A percentile compares a stretch with the other conserved stretches of the same genome.
Conservation (phyloP, 306 rosid genomes). For the Ochetophila trinervis region DNA sequence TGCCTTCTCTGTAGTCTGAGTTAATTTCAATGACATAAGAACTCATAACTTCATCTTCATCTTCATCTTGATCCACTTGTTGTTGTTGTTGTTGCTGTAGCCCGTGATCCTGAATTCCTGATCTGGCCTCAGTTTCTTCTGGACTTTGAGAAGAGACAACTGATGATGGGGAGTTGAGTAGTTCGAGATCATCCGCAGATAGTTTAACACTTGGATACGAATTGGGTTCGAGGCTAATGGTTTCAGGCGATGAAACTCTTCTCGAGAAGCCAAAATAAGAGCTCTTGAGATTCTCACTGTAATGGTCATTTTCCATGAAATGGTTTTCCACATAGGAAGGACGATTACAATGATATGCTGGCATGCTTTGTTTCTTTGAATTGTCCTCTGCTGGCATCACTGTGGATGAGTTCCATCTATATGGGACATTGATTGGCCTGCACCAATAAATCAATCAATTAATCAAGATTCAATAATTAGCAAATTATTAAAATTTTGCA, state of each 20-base stretch:
- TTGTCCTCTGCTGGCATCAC: constrained; percentile 45
- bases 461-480: not conserved
- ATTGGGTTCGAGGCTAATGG: constrained; percentile 45
- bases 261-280: constrained; percentile 52
- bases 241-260: constrained; percentile 72
- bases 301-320: constrained; percentile 37
- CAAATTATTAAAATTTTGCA: too few species aligned
- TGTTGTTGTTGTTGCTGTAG: constrained; percentile 34
- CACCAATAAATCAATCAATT: constrained; percentile 1
- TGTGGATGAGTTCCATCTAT: constrained; percentile 58
- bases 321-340: constrained; percentile 38
- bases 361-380: constrained; percentile 40
- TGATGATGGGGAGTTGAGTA: constrained; percentile 62
- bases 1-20: constrained; percentile 52
- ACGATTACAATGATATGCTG: constrained; percentile 32
- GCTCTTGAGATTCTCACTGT: constrained; percentile 38
- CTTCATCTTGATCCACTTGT: constrained; percentile 1
- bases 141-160: constrained; percentile 63
- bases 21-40: constrained; percentile 86
- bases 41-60: constrained; percentile 63
- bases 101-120: constrained; percentile 30
- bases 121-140: constrained; percentile 46
- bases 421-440: constrained; percentile 68
- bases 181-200: constrained; percentile 37
- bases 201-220: constrained; percentile 54